Conservation (phyloP, 257 asterid genomes). For the Verbena officinalis region DNA sequence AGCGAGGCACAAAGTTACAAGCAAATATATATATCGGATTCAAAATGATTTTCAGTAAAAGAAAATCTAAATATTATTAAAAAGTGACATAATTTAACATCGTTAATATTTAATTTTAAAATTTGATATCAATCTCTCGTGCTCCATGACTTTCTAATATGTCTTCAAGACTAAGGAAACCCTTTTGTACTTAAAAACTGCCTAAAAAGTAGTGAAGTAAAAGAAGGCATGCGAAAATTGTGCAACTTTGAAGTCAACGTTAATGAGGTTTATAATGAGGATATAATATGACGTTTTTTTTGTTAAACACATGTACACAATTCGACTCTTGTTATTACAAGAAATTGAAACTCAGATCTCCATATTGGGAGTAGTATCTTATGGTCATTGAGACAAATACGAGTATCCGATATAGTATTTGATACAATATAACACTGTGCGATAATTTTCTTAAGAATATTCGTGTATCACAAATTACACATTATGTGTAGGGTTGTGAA, state of each 20-base stretch:
- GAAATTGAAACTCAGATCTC: too few relatives aligned
- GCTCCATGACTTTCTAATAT: conserved; percentile 7
- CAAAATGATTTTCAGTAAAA: not conserved
- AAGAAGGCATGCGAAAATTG: conserved; percentile 21
- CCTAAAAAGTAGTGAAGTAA: conserved; percentile 21
- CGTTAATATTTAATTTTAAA: not conserved
- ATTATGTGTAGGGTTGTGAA: not conserved
- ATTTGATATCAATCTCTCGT: conserved; percentile 10
- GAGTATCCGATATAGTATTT: too few relatives aligned
- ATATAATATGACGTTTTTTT: too few relatives aligned
- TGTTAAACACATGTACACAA: too few relatives aligned
- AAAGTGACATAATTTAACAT: not conserved
- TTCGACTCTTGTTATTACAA: too few relatives aligned
- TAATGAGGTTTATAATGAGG: not conserved
- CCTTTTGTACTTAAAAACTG: not conserved
- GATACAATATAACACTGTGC: too few relatives aligned
- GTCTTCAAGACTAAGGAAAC: conserved; percentile 30
- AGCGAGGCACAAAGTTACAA: not conserved
- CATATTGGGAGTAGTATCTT: too few relatives aligned
- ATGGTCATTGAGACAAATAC: not conserved
- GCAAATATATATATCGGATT: not conserved
- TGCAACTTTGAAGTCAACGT: conserved; percentile 11
- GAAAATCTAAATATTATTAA: not conserved
- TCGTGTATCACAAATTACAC: too few relatives aligned
- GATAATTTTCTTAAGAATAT: too few relatives aligned